Evolutionary conservation across 371 early-diverging fungal genomes (phyloP), one percentile per base, ranked within the genome.

Genomic region (Lichtheimia corymbifera): DNA sequence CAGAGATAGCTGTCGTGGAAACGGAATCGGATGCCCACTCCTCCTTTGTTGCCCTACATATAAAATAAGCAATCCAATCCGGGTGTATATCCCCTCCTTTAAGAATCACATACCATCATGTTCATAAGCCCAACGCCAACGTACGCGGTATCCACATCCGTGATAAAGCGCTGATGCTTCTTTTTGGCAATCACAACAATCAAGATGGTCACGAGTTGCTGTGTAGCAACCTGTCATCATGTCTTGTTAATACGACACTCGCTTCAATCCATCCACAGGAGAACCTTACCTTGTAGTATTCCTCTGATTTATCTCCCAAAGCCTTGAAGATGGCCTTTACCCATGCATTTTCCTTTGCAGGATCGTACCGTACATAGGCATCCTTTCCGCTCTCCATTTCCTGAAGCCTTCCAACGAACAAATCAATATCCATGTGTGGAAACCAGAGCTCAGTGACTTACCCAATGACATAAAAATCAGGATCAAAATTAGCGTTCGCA

Each of bases 11-110:
- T 87, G 66, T 96, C 95, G 50, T 84, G 76, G 58, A 88, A 84
- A 14, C 85, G 76, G 20, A 96, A 62, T 9, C 95, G 83, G 18
- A 95, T 83, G 2, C 88, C 87, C 4, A 93, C 89, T 1, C 90
- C 95, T 24, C 98, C 98, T 80, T 98, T 98, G 75, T 98, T 98
- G 12, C 96, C 97, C 88, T 92, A 62, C 4, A 20, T 20, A 15
- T 5, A 17, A 2, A n/a, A 4, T 50, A 17, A 30, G 11, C 2
- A 53, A 50, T 51, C 52, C 15, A 12, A 28, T 22, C 45, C 22
- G 22, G 2, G 28, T 2, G 53, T 35, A 41, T 14, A 30, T 18
- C 22, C 2, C 22, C 1, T 22, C 7, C 17, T 25, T 17, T 25
- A 12, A 15, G 50, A 5, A 15, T 22, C 54, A 49, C 61, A 63